Base-by-base conservation (phyloP, 192 early-diverging fungal genomes). In the Polychytrium aggregatum region DNA sequence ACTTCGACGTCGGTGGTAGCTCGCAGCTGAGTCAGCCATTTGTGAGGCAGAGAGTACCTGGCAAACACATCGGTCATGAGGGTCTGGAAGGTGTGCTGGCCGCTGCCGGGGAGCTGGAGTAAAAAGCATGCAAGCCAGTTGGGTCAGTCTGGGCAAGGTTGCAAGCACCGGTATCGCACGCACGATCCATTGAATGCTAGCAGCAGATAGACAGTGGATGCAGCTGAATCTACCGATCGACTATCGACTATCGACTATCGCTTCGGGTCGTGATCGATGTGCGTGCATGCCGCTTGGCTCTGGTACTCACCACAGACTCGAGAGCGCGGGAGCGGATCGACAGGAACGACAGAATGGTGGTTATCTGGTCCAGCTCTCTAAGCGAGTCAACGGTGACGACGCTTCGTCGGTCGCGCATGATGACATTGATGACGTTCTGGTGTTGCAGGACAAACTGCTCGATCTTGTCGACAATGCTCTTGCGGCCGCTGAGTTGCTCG, bases 401-500 rank as follows among this genome's bases (percentile, higher is more conserved):
- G n/a, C 51, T 42, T 1, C 44, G 45, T 18, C 59, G 52, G 49
- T 82, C 74, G 31, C 64, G 56, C 46, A 85, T 56, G 30, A 84
- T 84, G 16, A 59, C 44, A 0, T 61, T 56, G 48, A 86, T 53
- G 4, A 76, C 57, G 28, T 78, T 76, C 45, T 71, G 57, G 41
- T 71, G 68, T 0, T 56, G 54, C 5, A 53, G 39, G 39, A 65
- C 50, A 18, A 70, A 67, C 7, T 22, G 37, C 5, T 70, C 62
- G 20, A 70, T 52, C 58, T 70, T n/a, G n/a, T n/a, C n/a, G n/a
- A n/a, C n/a, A n/a, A n/a, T n/a, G n/a, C n/a, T n/a, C n/a, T n/a
- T n/a, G n/a, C n/a, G n/a, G 39, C 9, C 17, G 17, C 10, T 17
- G 3, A n/a, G 22, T 25, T 21, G 21, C 5, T 4, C 9, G 21